A percentile compares a stretch with the other conserved stretches of the same genome.
Evolutionary conservation across 192 early-diverging fungal species (phyloP).

Genomic region (Gigaspora rosea): DNA sequence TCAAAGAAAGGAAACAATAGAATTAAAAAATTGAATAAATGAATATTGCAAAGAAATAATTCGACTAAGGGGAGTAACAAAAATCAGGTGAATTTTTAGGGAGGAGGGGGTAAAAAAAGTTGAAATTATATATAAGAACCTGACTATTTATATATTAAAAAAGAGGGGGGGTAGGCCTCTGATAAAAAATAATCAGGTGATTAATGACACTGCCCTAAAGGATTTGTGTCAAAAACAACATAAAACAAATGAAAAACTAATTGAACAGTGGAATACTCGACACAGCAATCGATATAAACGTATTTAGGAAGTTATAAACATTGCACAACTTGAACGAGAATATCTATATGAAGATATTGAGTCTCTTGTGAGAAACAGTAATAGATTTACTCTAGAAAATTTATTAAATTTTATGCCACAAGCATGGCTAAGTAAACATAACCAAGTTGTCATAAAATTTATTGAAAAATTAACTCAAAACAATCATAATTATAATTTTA

Average conservation of each 20-base stretch:
- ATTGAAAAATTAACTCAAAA: constrained; percentile 21
- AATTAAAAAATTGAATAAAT: no score
- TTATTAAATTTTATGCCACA: not conserved
- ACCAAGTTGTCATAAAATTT: constrained; percentile 20
- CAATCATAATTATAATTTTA: no score
- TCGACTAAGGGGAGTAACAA: no score
- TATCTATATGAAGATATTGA: constrained; percentile 6
- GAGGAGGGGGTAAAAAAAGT: no score
- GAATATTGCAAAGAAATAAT: no score
- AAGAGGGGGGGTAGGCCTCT: no score
- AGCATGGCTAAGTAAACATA: not conserved
- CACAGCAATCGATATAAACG: constrained; percentile 7
- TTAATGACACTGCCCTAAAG: not conserved
- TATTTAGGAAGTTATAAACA: not conserved
- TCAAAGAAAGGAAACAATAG: no score
- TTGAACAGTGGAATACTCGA: not conserved
- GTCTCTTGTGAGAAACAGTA: not conserved
- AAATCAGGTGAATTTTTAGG: no score
- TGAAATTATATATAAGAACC: no score
- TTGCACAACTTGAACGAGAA: constrained; percentile 1
- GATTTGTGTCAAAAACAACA: not conserved
- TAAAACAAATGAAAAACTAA: not conserved
- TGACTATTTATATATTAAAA: no score
- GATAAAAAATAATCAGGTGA: no score
- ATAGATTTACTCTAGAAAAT: not conserved